phyloP scores from a whole-genome alignment of 192 early-diverging fungal genomes.

The Cetraspora pellucida region DNA sequence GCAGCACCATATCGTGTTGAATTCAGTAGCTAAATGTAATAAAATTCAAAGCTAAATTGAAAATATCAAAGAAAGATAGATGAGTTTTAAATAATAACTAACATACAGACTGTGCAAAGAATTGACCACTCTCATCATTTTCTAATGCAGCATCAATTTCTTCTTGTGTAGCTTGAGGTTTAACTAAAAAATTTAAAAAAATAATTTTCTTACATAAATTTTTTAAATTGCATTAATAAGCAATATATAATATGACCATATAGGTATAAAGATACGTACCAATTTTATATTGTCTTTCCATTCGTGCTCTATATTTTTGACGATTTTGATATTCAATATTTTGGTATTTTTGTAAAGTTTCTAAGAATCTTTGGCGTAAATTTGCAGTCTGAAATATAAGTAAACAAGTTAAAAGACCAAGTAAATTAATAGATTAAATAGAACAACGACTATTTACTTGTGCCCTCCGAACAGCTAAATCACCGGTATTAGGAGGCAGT shows the following conservation, averaged over 20 bases:
- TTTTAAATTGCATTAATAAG: background rate
- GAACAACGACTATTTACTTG: conserved; percentile 25
- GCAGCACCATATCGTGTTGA: conserved; percentile 73
- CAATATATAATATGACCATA: background rate
- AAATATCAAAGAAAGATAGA: background rate
- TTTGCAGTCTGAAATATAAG: conserved; percentile 47
- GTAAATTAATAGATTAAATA: background rate
- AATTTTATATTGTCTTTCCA: conserved; percentile 84
- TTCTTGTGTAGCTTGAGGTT: conserved; percentile 73
- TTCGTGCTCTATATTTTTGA: conserved; percentile 78
- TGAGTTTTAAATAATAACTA: background rate
- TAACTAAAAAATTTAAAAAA: conserved; percentile 54
- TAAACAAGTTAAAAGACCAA: conserved; percentile 26
- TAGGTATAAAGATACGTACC: conserved; percentile 49
- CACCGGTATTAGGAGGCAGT: conserved; percentile 8
- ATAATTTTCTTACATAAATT: background rate
- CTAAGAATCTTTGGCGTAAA: conserved; percentile 64
- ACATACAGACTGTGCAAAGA: conserved; percentile 82
- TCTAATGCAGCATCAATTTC: conserved; percentile 78
- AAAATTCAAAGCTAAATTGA: background rate
- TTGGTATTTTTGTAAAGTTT: conserved; percentile 76
- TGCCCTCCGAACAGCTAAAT: conserved; percentile 15
- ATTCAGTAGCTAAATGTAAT: conserved; percentile 60
- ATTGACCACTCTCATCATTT: conserved; percentile 68
- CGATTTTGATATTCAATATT: conserved; percentile 77